Percentiles rank a stretch among this genome's conserved stretches.
These are phyloP conservation scores for Wilcoxina mikolae DNA, from an alignment of 495 filamentous ascomycete genomes.

Conservation along the genomic window DNA sequence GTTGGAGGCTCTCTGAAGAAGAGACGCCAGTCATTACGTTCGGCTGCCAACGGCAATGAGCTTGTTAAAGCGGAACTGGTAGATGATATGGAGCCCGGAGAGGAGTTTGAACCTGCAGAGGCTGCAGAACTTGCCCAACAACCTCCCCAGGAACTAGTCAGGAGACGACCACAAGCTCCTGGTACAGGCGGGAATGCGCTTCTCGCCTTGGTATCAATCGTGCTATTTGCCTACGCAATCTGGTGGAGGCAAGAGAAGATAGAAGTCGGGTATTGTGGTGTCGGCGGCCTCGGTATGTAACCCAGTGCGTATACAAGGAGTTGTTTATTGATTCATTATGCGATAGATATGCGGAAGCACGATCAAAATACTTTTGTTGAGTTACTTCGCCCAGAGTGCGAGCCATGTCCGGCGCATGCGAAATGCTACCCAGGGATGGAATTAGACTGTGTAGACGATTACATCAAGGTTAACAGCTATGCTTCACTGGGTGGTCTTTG, in stretches of 20 bases:
- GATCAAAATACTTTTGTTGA: not conserved
- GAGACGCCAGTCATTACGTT: not conserved
- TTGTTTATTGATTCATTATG: not conserved
- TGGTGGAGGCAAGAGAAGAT: conserved; percentile 93
- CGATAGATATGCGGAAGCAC: not conserved
- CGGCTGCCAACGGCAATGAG: conserved; percentile 16
- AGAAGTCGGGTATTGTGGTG: conserved; percentile 84
- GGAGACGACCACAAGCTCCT: conserved; percentile 10
- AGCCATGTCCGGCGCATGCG: conserved; percentile 82
- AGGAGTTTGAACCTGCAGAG: conserved; percentile 89
- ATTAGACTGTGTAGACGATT: conserved; percentile 71
- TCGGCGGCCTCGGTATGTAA: conserved; percentile 46
- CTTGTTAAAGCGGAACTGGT: conserved; percentile 15
- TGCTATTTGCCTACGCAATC: conserved; percentile 55
- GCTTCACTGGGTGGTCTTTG: conserved; percentile 65
- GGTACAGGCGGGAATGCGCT: conserved; percentile 34
- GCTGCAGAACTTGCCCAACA: conserved; percentile 57
- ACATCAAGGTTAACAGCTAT: conserved; percentile 70
- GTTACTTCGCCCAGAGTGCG: conserved; percentile 65
- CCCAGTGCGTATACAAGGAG: not conserved
- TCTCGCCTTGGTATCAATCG: conserved; percentile 48
- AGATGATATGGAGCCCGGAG: conserved; percentile 46
- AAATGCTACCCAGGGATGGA: conserved; percentile 67
- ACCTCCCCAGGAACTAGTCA: conserved; percentile 32
- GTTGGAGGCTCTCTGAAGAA: conserved; percentile 18